Conservation (phyloP, 805 yeast genomes). For the Metschnikowia baotianmanensis region DNA sequence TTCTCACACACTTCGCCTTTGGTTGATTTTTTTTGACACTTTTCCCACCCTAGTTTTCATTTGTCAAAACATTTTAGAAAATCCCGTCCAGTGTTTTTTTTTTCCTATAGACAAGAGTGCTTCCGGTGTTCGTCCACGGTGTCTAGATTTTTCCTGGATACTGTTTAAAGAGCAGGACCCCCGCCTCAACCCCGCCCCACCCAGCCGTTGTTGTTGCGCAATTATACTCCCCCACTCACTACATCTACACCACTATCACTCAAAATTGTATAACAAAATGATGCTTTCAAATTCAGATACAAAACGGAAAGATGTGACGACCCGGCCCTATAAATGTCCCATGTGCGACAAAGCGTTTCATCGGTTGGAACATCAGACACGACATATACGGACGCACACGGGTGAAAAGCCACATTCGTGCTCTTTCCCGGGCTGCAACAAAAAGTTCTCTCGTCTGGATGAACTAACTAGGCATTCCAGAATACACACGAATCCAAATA, state of each 20-base stretch:
- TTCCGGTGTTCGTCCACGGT: no score
- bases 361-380: constrained; percentile 72
- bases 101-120: no score
- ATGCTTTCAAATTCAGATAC: constrained; percentile 19
- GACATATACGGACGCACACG: constrained; percentile 78
- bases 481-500: constrained; percentile 70
- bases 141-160: no score
- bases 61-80: no score
- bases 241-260: neutral
- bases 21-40: neutral
- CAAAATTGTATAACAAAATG: constrained; percentile 1
- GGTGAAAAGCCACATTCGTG: constrained; percentile 84
- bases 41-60: neutral
- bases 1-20: constrained; percentile 7
- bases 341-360: constrained; percentile 74
- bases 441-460: constrained; percentile 67
- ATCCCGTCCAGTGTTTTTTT: no score
- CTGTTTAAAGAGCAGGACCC: no score
- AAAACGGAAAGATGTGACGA: constrained; percentile 19
- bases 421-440: constrained; percentile 66
- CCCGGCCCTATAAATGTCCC: constrained; percentile 69
- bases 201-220: constrained; percentile 1
- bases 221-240: constrained; percentile 2
- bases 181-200: constrained; percentile 5
- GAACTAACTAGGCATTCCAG: constrained; percentile 72